phyloP scores from a whole-genome alignment of 1,139 yeast species.

The Blastobotrys petasosporus region DNA sequence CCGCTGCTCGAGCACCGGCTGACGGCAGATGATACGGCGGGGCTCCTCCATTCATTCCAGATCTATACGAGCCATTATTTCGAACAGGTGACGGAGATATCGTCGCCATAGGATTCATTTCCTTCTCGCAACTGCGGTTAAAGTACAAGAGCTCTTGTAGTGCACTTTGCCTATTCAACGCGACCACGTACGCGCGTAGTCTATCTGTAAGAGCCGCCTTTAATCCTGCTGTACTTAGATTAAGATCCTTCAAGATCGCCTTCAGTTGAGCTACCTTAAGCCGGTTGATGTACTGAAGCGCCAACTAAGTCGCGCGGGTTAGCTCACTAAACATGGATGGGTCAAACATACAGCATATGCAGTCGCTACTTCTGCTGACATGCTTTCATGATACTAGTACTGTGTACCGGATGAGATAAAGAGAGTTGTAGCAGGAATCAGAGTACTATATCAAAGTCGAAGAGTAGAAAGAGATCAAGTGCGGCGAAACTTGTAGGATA shows the following conservation, averaged over 20 bases:
- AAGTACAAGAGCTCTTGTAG: too few species aligned
- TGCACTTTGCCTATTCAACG: too few species aligned
- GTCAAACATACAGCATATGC: too few species aligned
- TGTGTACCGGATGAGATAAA: background rate
- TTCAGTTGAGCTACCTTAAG: conserved; percentile 28
- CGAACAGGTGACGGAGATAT: too few species aligned
- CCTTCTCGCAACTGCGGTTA: too few species aligned
- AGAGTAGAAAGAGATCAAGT: too few species aligned
- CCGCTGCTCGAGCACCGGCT: too few species aligned
- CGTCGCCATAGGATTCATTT: too few species aligned
- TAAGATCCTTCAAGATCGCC: conserved; percentile 22
- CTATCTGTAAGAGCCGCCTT: conserved; percentile 31
- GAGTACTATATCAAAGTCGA: background rate
- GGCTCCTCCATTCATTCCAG: too few species aligned
- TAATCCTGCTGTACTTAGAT: conserved; percentile 27
- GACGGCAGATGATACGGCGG: too few species aligned
- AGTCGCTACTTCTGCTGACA: background rate
- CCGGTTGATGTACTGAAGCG: background rate
- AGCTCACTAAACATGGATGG: background rate
- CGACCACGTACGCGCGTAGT: conserved; percentile 16
- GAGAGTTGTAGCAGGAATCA: background rate
- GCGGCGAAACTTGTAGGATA: too few species aligned
- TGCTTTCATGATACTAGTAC: background rate
- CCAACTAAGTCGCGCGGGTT: background rate
- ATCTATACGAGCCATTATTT: too few species aligned